A percentile compares a stretch with the other conserved stretches of the same genome.
Evolutionary conservation across 257 asterid genomes (phyloP).

Genomic region (Capsicum baccatum): DNA sequence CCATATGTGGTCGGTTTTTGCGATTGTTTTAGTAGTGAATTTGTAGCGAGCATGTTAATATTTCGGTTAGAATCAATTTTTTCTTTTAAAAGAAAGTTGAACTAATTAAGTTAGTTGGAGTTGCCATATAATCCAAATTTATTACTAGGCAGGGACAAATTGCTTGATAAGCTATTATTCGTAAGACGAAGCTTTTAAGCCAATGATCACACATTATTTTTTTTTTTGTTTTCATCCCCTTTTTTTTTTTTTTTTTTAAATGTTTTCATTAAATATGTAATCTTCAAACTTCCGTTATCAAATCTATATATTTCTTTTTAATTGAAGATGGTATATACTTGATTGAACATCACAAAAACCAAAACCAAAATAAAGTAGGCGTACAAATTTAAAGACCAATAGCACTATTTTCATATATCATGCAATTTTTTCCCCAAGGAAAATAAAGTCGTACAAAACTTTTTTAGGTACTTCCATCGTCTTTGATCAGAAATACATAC

Average conservation of each 20-base stretch:
- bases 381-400: background rate
- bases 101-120: too few species aligned
- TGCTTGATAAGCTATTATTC: too few species aligned
- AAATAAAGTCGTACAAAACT: background rate
- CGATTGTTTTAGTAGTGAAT: too few species aligned
- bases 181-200: too few species aligned
- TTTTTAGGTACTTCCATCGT: background rate
- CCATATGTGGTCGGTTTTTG: too few species aligned
- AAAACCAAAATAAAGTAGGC: background rate
- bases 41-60: too few species aligned
- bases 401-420: background rate
- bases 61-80: too few species aligned
- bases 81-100: too few species aligned
- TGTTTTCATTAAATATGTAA: background rate
- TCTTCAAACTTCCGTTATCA: background rate
- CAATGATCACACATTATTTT: background rate
- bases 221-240: background rate
- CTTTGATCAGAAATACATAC: conserved; percentile 4
- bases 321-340: background rate
- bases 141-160: too few species aligned
- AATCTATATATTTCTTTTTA: background rate
- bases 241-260: background rate
- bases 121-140: too few species aligned
- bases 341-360: background rate
- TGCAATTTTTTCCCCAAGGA: background rate